Evolutionary conservation across 2,329 filamentous ascomycete genomes (phyloP), one percentile per base, ranked within the genome.

Genomic region (Verruconis gallopava): DNA sequence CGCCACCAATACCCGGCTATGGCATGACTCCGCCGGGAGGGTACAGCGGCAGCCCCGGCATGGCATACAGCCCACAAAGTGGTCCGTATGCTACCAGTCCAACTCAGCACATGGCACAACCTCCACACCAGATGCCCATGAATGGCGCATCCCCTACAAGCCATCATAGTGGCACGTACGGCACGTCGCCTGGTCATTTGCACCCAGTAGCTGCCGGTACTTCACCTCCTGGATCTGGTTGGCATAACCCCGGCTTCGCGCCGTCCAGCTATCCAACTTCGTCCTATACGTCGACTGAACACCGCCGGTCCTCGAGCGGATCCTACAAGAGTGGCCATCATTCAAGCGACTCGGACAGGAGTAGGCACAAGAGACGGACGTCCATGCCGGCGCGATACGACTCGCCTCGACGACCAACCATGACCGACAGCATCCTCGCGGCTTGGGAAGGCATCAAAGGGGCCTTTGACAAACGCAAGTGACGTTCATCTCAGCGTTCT

Each of bases 381-480:
- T 30, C 25, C n/a, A n/a, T 30, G 25, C 25, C 25, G 25, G n/a
- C 25, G 9, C 25, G 25, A 9, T 30, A 30, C n/a, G 25, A 30
- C 25, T 30, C 25, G 6, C 12, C 12, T 38, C 40, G 12, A 12
- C 30, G 30, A 6, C 40, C 40, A 6, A 22, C 40, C 2, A 14
- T 42, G 17, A 21, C 22, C 6, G 40, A 42, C 21, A 34, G 22
- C n/a, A 22, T 42, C 4, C 22, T 42, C 19, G n/a, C 33, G 1
- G 12, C 33, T 2, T 20, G 30, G 4, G 21, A 14, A 4, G 30
- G 22, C n/a, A 5, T 42, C 18, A 42, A 15, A 20, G 32, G 18
- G 5, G 40, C 40, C 18, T 41, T 36, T 21, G 40, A 42, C 25
- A 14, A 20, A n/a, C 4, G 32, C 14, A 36, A 37, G 32, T 35